phyloP scores from a whole-genome alignment of 345 rosid genomes.

The Gossypium mustelinum region DNA sequence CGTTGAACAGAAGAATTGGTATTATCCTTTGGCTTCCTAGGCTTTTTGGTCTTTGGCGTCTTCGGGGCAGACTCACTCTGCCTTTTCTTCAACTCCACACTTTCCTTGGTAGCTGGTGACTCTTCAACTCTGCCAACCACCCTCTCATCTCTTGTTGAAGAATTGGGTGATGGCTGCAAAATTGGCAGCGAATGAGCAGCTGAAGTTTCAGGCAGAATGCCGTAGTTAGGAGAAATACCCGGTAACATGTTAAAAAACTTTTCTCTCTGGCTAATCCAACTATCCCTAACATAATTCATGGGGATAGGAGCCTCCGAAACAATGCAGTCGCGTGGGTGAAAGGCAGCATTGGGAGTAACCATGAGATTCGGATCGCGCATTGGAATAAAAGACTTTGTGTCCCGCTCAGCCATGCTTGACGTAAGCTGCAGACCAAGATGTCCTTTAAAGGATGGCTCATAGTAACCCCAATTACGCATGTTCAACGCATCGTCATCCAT shows the following conservation, averaged over 20 bases:
- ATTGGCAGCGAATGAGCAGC: slow-evolving; percentile 59
- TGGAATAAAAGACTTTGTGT: slow-evolving; percentile 61
- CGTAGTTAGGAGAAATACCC: slow-evolving; percentile 38
- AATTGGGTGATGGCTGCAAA: slow-evolving; percentile 49
- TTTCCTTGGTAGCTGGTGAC: slow-evolving; percentile 37
- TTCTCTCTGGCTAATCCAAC: slow-evolving; percentile 72
- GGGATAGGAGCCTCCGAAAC: slow-evolving; percentile 52
- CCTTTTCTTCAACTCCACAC: slow-evolving; percentile 57
- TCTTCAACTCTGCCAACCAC: slow-evolving; percentile 50
- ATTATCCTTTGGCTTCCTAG: slow-evolving; percentile 73
- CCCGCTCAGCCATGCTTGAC: slow-evolving; percentile 65
- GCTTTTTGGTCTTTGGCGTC: slow-evolving; percentile 68
- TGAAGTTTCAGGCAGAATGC: slow-evolving; percentile 57
- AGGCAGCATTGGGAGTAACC: slow-evolving; percentile 45
- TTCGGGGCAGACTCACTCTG: slow-evolving; percentile 46
- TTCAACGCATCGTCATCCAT: slow-evolving; percentile 77
- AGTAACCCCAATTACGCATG: slow-evolving; percentile 85
- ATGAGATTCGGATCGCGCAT: slow-evolving; percentile 70
- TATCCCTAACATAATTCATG: slow-evolving; percentile 56
- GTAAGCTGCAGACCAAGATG: slow-evolving; percentile 77
- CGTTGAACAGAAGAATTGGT: slow-evolving; percentile 41
- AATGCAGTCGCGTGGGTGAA: slow-evolving; percentile 53
- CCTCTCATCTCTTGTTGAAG: slow-evolving; percentile 49
- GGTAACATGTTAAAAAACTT: slow-evolving; percentile 64
- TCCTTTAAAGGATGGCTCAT: slow-evolving; percentile 67